phyloP scores from a whole-genome alignment of 768 basidiomycete genomes.

The Phlegmacium glaucopus region DNA sequence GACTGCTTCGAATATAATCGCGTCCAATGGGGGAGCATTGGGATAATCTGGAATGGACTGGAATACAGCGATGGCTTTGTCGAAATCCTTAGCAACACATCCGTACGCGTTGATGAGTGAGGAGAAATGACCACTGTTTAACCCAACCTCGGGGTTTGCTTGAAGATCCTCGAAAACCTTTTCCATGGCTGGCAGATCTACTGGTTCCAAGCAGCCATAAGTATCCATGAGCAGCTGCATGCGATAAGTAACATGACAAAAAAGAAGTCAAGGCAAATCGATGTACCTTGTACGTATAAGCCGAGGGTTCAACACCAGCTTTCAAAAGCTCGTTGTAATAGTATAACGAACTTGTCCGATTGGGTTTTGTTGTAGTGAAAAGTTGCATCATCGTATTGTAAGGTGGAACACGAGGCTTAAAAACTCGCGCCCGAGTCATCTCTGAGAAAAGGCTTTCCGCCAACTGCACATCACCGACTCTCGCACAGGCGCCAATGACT shows the following conservation, averaged over 20 bases:
- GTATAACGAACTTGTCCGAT: slow-evolving; percentile 68
- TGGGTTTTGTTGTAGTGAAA: slow-evolving; percentile 87
- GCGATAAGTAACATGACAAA: slow-evolving; percentile 4
- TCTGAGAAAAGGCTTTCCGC: slow-evolving; percentile 85
- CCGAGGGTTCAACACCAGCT: slow-evolving; percentile 68
- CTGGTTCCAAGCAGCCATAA: slow-evolving; percentile 82
- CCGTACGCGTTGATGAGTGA: slow-evolving; percentile 89
- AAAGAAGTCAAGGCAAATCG: slow-evolving; percentile 1
- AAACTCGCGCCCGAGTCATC: slow-evolving; percentile 71
- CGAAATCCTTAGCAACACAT: slow-evolving; percentile 70
- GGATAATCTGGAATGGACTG: slow-evolving; percentile 55
- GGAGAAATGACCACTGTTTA: slow-evolving; percentile 58
- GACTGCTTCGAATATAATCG: slow-evolving; percentile 86
- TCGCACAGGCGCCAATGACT: slow-evolving; percentile 88
- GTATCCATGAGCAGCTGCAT: slow-evolving; percentile 81
- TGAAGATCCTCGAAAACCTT: slow-evolving; percentile 60
- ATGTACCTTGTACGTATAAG: slow-evolving; percentile 90
- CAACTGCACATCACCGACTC: slow-evolving; percentile 82
- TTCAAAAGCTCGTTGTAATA: slow-evolving; percentile 67
- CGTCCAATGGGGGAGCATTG: slow-evolving; percentile 61
- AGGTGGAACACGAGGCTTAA: slow-evolving; percentile 88
- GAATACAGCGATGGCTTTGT: slow-evolving; percentile 74
- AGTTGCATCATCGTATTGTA: slow-evolving; percentile 99
- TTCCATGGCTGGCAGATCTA: slow-evolving; percentile 73
- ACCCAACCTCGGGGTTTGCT: slow-evolving; percentile 37